phyloP scores from a whole-genome alignment of 192 early-diverging fungal genomes.

The Linnemannia zychae region DNA sequence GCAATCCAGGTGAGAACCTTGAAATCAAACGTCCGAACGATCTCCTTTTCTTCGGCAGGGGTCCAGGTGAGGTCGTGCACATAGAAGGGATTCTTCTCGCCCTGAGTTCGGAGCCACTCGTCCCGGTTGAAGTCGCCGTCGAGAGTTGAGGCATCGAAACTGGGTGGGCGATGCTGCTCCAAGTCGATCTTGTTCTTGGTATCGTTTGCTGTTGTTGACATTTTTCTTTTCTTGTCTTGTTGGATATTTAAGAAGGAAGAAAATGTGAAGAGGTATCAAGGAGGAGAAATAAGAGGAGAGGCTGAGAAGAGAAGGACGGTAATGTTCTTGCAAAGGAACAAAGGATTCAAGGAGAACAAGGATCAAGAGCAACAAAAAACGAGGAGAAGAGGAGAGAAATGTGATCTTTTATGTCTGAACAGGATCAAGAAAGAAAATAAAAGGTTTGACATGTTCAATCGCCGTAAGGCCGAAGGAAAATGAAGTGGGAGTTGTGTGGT shows the following conservation, averaged over 20 bases:
- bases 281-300: too few relatives aligned
- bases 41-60: slow-evolving; percentile 59
- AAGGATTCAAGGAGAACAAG: background rate
- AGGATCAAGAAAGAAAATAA: background rate
- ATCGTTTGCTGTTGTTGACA: background rate
- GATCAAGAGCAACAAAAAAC: background rate
- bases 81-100: slow-evolving; percentile 46
- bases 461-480: background rate
- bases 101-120: slow-evolving; percentile 25
- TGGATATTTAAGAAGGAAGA: background rate
- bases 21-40: slow-evolving; percentile 65
- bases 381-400: background rate
- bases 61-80: slow-evolving; percentile 63
- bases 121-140: background rate
- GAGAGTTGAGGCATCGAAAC: slow-evolving; percentile 10
- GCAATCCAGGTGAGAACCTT: slow-evolving; percentile 54
- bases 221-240: background rate
- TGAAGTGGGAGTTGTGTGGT: background rate
- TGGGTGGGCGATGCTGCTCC: slow-evolving; percentile 3
- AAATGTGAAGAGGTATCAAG: too few relatives aligned
- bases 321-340: background rate
- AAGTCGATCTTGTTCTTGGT: slow-evolving; percentile 25
- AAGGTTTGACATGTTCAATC: background rate
- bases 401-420: background rate
- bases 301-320: background rate